Evolutionary conservation across 140 eudicot species (phyloP).

Genomic region (Erigeron philadelphicus): DNA sequence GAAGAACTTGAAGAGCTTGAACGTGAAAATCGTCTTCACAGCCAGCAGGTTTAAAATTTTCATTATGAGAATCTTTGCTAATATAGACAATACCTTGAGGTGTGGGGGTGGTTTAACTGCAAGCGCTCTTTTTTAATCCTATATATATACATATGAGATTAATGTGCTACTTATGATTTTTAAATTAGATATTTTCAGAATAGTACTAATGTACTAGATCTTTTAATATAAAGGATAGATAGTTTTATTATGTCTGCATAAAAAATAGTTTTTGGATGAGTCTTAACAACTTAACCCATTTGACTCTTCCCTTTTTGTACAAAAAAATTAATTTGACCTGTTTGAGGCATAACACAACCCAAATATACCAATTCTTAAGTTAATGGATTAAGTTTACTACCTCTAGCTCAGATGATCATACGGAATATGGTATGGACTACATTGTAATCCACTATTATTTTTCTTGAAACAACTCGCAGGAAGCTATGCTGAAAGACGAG

Average conservation of each 20-base stretch:
- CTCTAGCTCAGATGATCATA: neutral
- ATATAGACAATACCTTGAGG: neutral
- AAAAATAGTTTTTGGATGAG: neutral
- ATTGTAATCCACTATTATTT: conserved; percentile 3
- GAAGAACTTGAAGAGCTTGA: conserved; percentile 99
- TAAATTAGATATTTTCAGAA: neutral
- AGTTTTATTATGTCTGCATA: neutral
- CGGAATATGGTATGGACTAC: neutral
- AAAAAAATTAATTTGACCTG: neutral
- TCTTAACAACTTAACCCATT: neutral
- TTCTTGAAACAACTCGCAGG: conserved; percentile 37
- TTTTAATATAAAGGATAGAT: neutral
- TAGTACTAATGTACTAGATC: neutral
- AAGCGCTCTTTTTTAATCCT: neutral
- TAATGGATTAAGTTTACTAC: neutral
- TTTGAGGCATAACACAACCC: neutral
- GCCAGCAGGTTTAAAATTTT: conserved; percentile 65
- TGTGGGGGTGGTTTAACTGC: neutral
- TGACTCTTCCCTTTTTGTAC: neutral
- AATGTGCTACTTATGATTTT: neutral
- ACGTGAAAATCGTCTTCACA: conserved; percentile 92
- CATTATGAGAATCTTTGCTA: neutral
- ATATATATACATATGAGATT: neutral
- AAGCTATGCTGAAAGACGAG: conserved; percentile 88
- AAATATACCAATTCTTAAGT: neutral